A percentile compares a stretch with the other conserved stretches of the same genome.
Evolutionary conservation across 805 yeast genomes (phyloP).

Genomic region (Kodamaea sagamina): DNA sequence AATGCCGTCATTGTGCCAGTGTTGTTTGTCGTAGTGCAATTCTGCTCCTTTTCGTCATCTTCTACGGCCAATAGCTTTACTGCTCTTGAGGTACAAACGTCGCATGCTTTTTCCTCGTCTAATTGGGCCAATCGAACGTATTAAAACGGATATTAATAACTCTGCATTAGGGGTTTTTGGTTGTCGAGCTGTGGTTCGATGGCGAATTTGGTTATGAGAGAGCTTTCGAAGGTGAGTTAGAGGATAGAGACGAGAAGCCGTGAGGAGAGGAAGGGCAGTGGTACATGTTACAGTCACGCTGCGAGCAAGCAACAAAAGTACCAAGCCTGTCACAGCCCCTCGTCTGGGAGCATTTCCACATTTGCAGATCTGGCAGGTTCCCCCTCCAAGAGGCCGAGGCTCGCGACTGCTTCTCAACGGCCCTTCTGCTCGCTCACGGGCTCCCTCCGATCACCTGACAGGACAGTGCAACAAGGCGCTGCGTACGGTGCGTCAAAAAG

Average conservation of each 20-base stretch:
- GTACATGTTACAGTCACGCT: no score
- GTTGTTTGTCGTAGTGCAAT: background rate
- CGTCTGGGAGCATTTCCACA: no score
- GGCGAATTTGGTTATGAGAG: slow-evolving; percentile 2
- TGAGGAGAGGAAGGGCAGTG: no score
- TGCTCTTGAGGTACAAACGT: background rate
- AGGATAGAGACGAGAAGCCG: no score
- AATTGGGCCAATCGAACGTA: background rate
- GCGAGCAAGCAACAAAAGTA: no score
- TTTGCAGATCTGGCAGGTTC: no score
- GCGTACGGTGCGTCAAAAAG: no score
- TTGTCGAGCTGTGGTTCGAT: slow-evolving; percentile 1
- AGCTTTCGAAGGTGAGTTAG: no score
- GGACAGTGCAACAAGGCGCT: background rate
- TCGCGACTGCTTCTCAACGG: no score
- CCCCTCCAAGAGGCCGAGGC: no score
- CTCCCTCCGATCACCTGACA: slow-evolving; percentile 1
- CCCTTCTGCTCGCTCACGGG: background rate
- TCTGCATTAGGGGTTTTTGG: background rate
- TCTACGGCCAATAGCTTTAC: background rate
- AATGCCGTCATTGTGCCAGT: no score
- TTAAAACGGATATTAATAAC: background rate
- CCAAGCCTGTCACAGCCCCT: no score
- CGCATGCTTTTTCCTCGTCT: background rate
- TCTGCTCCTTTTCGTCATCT: background rate